A percentile compares a stretch with the other conserved stretches of the same genome.
Evolutionary conservation across 2,329 filamentous ascomycete genomes (phyloP).

Genomic region (Acarospora socialis): DNA sequence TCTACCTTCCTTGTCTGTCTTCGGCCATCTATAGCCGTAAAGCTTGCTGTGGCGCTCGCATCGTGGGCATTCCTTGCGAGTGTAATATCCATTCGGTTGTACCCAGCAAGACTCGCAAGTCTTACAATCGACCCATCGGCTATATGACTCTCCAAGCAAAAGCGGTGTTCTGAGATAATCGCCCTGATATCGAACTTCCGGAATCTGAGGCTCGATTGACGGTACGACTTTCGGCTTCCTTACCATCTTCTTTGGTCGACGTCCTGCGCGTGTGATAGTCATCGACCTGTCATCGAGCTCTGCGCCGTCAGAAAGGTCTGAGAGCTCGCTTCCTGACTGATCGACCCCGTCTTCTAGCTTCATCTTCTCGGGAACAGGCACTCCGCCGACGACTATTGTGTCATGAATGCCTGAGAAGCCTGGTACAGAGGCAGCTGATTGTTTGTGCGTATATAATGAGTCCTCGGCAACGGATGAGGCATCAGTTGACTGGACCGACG

Average conservation of each 20-base stretch:
- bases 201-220: constrained; percentile 25
- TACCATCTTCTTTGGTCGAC: constrained; percentile 11
- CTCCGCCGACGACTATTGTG: too few relatives aligned
- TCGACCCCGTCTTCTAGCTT: too few relatives aligned
- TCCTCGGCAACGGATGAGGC: too few relatives aligned
- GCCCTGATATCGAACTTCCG: constrained; percentile 43
- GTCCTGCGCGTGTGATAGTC: background rate
- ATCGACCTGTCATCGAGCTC: constrained; percentile 4
- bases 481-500: too few relatives aligned
- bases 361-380: too few relatives aligned
- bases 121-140: constrained; percentile 77
- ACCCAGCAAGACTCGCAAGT: constrained; percentile 74
- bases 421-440: too few relatives aligned
- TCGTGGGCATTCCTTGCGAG: constrained; percentile 70
- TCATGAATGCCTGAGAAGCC: too few relatives aligned
- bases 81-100: constrained; percentile 77
- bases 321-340: constrained; percentile 4
- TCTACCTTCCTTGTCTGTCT: constrained; percentile 69
- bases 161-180: constrained; percentile 73
- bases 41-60: constrained; percentile 93
- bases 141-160: constrained; percentile 60
- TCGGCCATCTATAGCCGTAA: constrained; percentile 91
- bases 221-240: constrained; percentile 20
- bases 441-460: too few relatives aligned
- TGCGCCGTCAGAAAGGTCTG: constrained; percentile 4